Evolutionary conservation across 495 filamentous ascomycete species (phyloP), one percentile per base, ranked within the genome.

Genomic region (Lepraria neglecta): DNA sequence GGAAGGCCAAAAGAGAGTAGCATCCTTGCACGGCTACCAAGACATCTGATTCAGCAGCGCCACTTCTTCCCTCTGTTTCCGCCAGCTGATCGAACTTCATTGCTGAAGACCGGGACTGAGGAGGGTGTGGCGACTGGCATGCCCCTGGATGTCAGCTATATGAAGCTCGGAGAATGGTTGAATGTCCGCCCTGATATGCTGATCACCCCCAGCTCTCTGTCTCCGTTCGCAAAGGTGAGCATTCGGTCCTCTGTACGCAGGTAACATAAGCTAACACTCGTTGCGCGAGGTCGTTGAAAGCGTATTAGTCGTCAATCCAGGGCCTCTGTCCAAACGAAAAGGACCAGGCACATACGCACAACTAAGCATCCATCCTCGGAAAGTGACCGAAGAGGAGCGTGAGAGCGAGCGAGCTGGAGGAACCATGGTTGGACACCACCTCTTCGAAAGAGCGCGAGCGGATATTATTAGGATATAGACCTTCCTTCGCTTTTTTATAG

Each of bases 61-160:
- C 89, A 92, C 73, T 96, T 89, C 72, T 90, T 88, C 68, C 94
- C 94, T 14, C 70, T 97, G 14, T 97, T 89, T 65, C 94, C 94
- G 33, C 86, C 92, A 0, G 77, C 80, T 28, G 82, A 84, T 44
- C 79, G 91, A 47, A 77, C 80, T 58, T 79, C 75, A 55, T 70
- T 92, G 61, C 87, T 87, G 4, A 88, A 84, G 70, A 80, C 76
- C 31, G 83, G 77, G 35, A 75, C 65, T 10, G 80, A 83, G 28
- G 83, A 81, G 11, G 73, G 79, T 19, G 58, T 84, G 12, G 82
- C 85, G 3, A 84, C 84, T 1, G 92, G 92, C 0, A 82, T 87
- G 1, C 82, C 81, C 73, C 71, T 98, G 51, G 94, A 98, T 72
- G 73, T 89, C 27, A 87, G 87, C 62, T 95, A 96, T 73, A 62